These are phyloP conservation scores for Larix kaempferi DNA, from an alignment of 75 land plant genomes.

Conservation along the genomic window DNA sequence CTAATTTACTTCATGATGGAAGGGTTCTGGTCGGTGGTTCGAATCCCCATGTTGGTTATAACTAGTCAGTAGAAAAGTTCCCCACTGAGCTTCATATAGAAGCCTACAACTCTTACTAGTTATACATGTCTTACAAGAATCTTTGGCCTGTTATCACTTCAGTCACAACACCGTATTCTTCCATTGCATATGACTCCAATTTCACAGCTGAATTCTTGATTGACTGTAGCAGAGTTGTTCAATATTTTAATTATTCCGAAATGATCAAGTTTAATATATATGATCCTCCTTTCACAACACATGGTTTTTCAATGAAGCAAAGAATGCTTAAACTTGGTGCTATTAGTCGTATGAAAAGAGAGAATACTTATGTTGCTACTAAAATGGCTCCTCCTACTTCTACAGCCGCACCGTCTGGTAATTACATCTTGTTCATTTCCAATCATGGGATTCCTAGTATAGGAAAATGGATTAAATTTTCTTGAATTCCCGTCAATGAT, in stretches of 20 bases:
- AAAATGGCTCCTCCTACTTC: conserved; percentile 16
- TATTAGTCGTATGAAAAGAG: conserved; percentile 2
- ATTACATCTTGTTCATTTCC: conserved; percentile 25
- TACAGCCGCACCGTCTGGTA: conserved; percentile 19
- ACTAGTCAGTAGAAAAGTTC: conserved; percentile 13
- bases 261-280: conserved; percentile 20
- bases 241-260: neutral
- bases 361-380: neutral
- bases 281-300: conserved; percentile 59
- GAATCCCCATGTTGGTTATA: conserved; percentile 27
- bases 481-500: too few species aligned
- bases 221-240: neutral
- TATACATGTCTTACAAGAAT: conserved; percentile 13
- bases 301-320: conserved; percentile 58
- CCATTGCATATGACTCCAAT: conserved; percentile 32
- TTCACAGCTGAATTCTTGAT: conserved; percentile 41
- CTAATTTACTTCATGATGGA: conserved; percentile 38
- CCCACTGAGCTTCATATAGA: conserved; percentile 54
- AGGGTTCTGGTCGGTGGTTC: conserved; percentile 49
- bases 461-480: conserved; percentile 19
- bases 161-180: neutral
- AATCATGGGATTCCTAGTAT: conserved; percentile 24
- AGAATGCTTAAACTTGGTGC: conserved; percentile 42
- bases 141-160: conserved; percentile 22
- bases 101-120: conserved; percentile 48